phyloP scores from a whole-genome alignment of 768 basidiomycete species.

The Leccinum variicolor region DNA sequence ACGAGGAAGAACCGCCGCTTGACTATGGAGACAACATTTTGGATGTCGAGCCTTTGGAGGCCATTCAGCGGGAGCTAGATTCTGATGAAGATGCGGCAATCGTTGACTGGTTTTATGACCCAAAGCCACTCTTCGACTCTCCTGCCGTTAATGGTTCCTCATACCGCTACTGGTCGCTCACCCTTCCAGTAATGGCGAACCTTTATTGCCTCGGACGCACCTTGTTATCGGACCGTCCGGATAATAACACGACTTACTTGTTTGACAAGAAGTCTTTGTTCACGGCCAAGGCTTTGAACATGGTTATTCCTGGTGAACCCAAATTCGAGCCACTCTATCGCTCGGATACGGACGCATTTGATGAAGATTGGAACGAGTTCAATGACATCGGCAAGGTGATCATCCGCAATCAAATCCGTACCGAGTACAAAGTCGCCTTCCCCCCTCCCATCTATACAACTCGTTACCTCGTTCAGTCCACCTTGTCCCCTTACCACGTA shows the following conservation, averaged over 20 bases:
- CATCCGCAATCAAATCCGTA: constrained; percentile 96
- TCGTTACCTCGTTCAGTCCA: constrained; percentile 93
- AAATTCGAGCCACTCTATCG: constrained; percentile 97
- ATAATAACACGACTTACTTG: constrained; percentile 86
- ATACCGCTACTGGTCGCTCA: constrained; percentile 90
- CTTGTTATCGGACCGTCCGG: constrained; percentile 88
- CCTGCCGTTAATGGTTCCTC: constrained; percentile 89
- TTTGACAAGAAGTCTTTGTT: constrained; percentile 99
- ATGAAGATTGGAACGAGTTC: constrained; percentile 99
- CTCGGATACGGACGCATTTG: constrained; percentile 95
- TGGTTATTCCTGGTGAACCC: constrained; percentile 97
- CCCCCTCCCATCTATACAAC: constrained; percentile 88
- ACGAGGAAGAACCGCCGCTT: constrained; percentile 97
- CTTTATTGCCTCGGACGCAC: constrained; percentile 94
- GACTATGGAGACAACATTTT: constrained; percentile 99
- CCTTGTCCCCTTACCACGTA: constrained; percentile 82
- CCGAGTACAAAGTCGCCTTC: constrained; percentile 99
- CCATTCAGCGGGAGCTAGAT: constrained; percentile 95
- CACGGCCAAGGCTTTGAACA: constrained; percentile 94
- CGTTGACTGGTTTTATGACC: constrained; percentile 98
- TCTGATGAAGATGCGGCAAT: constrained; percentile 88
- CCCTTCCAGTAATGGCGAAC: constrained; percentile 95
- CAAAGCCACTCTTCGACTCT: constrained; percentile 89
- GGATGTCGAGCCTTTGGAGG: constrained; percentile 96
- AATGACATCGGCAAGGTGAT: constrained; percentile 99